phyloP scores from a whole-genome alignment of 768 basidiomycete genomes.

The Trametes cingulata region DNA sequence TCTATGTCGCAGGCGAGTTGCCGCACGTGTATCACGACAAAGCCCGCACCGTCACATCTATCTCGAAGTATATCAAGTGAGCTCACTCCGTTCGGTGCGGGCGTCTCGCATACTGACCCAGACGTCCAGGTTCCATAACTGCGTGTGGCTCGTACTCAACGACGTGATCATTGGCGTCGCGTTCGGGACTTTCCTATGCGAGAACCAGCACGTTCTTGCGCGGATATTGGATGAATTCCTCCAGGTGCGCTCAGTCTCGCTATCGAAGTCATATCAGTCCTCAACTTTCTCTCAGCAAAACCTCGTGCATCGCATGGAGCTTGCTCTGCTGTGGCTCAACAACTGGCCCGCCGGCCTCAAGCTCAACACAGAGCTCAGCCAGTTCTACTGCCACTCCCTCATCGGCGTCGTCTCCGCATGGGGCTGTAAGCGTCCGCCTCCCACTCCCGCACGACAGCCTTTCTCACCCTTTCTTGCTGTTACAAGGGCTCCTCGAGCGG shows the following conservation, averaged over 20 bases:
- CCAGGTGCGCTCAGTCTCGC: conserved; percentile 27
- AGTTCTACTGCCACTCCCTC: conserved; percentile 77
- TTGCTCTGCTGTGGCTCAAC: conserved; percentile 78
- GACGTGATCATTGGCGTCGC: conserved; percentile 85
- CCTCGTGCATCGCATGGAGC: conserved; percentile 51
- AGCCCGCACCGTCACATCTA: conserved; percentile 16
- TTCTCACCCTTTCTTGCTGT: not conserved
- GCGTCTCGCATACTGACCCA: not conserved
- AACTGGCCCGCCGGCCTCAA: conserved; percentile 97
- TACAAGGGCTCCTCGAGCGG: conserved; percentile 28
- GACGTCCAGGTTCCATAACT: conserved; percentile 77
- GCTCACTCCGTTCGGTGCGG: conserved; percentile 14
- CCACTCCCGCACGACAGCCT: not conserved
- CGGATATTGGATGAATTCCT: conserved; percentile 24
- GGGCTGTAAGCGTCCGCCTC: conserved; percentile 54
- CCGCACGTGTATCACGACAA: conserved; percentile 27
- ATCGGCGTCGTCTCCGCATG: conserved; percentile 65
- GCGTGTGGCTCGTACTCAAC: conserved; percentile 88
- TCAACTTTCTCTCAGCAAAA: conserved; percentile 28
- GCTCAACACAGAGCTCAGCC: conserved; percentile 91
- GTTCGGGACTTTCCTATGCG: conserved; percentile 66
- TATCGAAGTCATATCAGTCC: not conserved
- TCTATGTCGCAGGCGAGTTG: conserved; percentile 38
- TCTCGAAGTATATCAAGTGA: conserved; percentile 70
- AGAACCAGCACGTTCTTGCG: conserved; percentile 58